Conservation (phyloP, 345 rosid species). For the Barbarea vulgaris region DNA sequence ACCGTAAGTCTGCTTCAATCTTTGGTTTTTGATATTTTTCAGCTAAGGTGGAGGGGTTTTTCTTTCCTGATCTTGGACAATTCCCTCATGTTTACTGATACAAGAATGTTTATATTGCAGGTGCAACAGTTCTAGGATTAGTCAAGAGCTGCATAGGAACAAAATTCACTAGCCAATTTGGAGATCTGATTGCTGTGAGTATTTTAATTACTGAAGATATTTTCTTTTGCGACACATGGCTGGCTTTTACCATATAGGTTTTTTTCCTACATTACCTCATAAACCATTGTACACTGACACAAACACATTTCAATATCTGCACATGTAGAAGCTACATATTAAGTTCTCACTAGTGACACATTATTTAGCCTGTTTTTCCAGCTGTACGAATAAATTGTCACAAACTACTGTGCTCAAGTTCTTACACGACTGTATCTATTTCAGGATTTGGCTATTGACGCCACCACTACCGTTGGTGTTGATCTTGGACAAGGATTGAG, state of each 20-base stretch:
- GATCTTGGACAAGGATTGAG: constrained; percentile 95
- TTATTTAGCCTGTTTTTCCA: neutral
- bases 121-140: constrained; percentile 62
- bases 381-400: neutral
- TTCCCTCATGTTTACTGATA: neutral
- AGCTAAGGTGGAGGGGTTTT: neutral
- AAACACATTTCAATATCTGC: neutral
- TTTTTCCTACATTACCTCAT: neutral
- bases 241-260: neutral
- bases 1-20: constrained; percentile 58
- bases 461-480: constrained; percentile 78
- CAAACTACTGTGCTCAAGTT: neutral
- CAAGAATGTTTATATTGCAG: constrained; percentile 23
- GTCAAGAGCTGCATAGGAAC: constrained; percentile 96
- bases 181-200: constrained; percentile 93
- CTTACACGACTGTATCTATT: constrained; percentile 7
- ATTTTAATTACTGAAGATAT: neutral
- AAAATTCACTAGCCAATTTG: constrained; percentile 95
- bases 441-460: constrained; percentile 95
- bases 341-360: neutral
- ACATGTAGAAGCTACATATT: neutral
- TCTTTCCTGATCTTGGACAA: neutral
- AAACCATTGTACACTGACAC: neutral
- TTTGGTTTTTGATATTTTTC: neutral
- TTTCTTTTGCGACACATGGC: neutral